Evolutionary conservation across 805 yeast species (phyloP).

Genomic region (Lipomyces anomalus): DNA sequence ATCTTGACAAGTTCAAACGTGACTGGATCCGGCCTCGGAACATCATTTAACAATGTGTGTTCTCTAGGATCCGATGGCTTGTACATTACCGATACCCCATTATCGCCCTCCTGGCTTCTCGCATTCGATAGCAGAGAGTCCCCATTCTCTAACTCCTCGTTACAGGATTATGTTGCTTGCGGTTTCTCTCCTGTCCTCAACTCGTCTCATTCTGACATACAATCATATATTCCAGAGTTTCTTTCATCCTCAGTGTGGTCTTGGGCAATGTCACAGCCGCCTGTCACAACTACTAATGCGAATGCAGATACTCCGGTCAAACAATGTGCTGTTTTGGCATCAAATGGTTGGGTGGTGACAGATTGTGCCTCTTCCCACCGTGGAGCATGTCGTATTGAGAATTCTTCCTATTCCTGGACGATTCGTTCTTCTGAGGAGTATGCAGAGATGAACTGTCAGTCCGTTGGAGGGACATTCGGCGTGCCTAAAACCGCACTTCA

Average conservation of each 20-base stretch:
- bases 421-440: conserved; percentile 30
- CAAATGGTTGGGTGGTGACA: conserved; percentile 55
- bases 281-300: conserved; percentile 20
- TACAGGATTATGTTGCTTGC: conserved; percentile 41
- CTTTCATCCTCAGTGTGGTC: conserved; percentile 52
- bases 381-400: conserved; percentile 51
- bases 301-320: conserved; percentile 30
- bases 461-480: conserved; percentile 11
- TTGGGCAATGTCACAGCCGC: conserved; percentile 62
- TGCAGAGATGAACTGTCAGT: conserved; percentile 28
- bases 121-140: conserved; percentile 36
- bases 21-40: not conserved
- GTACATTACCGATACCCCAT: not conserved
- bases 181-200: conserved; percentile 66
- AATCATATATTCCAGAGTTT: conserved; percentile 22
- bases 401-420: conserved; percentile 36
- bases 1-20: not conserved
- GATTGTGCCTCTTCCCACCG: conserved; percentile 54
- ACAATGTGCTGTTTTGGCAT: conserved; percentile 42
- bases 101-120: conserved; percentile 36
- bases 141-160: conserved; percentile 39
- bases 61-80: not conserved
- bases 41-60: not conserved
- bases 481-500: conserved; percentile 22
- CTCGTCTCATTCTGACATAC: conserved; percentile 17